Conservation (phyloP, 1,139 yeast species). For the Debaryomycetaceae sp. region DNA sequence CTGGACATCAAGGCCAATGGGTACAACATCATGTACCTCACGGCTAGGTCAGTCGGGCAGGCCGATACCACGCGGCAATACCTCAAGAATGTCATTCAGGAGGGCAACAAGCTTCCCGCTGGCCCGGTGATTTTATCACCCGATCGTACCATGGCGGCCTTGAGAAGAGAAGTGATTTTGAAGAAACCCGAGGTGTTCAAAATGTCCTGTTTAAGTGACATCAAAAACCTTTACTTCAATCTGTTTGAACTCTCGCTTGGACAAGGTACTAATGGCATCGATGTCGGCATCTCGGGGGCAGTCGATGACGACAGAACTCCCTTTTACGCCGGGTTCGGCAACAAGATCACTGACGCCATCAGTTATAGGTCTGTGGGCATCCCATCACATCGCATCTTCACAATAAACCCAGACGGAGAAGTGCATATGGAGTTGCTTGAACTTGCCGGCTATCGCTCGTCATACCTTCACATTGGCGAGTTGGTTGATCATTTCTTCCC, state of each 20-base stretch:
- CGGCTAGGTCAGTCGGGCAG: conserved; percentile 94
- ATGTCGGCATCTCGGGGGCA: conserved; percentile 6
- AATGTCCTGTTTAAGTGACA: conserved; percentile 93
- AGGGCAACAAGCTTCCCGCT: conserved; percentile 65
- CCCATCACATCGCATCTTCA: conserved; percentile 91
- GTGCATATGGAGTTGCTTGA: conserved; percentile 96
- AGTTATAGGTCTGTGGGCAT: conserved; percentile 92
- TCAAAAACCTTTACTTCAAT: conserved; percentile 57
- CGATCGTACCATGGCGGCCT: conserved; percentile 94
- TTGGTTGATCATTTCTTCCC: conserved; percentile 98
- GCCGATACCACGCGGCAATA: conserved; percentile 92
- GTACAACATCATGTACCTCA: conserved; percentile 86
- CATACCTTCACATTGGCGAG: conserved; percentile 87
- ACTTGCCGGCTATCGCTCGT: conserved; percentile 85
- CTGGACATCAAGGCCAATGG: conserved; percentile 84
- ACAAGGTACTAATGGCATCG: conserved; percentile 4
- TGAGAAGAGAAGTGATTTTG: conserved; percentile 83
- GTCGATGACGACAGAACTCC: conserved; percentile 53
- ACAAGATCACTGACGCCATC: conserved; percentile 93
- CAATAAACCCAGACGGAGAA: conserved; percentile 95
- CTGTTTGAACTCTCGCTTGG: conserved; percentile 2
- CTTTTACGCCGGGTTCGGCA: conserved; percentile 97
- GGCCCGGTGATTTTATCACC: conserved; percentile 98
- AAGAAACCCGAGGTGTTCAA: conserved; percentile 97
- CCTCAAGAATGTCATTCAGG: conserved; percentile 71